phyloP scores from a whole-genome alignment of 352 stramenopile species.

The Globisporangium uncinulatum region DNA sequence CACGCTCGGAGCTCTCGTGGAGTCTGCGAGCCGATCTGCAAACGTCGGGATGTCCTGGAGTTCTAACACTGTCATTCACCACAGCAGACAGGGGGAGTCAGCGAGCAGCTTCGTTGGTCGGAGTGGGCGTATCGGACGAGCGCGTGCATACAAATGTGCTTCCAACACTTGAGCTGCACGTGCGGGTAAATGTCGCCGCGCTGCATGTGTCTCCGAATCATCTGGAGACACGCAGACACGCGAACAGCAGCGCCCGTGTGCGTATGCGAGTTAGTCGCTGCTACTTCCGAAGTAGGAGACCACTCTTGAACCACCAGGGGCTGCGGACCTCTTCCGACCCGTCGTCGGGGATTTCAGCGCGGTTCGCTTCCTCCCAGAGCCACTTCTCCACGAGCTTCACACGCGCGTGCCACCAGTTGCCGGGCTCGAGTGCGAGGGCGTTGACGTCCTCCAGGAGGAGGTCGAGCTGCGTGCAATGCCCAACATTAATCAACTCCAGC shows the following conservation, averaged over 20 bases:
- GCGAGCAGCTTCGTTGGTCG: not conserved
- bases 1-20: slow-evolving; percentile 9
- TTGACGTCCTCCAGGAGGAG: slow-evolving; percentile 49
- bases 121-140: not conserved
- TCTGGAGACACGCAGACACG: slow-evolving; percentile 20
- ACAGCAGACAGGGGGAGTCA: not conserved
- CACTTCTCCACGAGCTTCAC: slow-evolving; percentile 67
- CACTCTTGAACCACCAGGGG: too few species aligned
- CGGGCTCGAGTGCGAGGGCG: slow-evolving; percentile 17
- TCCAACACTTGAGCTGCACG: slow-evolving; percentile 71
- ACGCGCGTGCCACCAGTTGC: slow-evolving; percentile 67
- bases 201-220: slow-evolving; percentile 63
- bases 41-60: slow-evolving; percentile 60
- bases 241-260: not conserved
- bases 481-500: not conserved
- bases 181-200: slow-evolving; percentile 62
- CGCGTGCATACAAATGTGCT: slow-evolving; percentile 45
- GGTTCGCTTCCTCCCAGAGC: slow-evolving; percentile 55
- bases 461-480: slow-evolving; percentile 21
- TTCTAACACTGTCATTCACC: slow-evolving; percentile 41
- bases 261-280: not conserved
- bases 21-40: slow-evolving; percentile 11
- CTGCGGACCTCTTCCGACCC: slow-evolving; percentile 55
- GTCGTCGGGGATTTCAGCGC: slow-evolving; percentile 55
- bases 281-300: not conserved